Evolutionary conservation across 306 rosid genomes (phyloP).

Genomic region (Erythrophleum fordii): DNA sequence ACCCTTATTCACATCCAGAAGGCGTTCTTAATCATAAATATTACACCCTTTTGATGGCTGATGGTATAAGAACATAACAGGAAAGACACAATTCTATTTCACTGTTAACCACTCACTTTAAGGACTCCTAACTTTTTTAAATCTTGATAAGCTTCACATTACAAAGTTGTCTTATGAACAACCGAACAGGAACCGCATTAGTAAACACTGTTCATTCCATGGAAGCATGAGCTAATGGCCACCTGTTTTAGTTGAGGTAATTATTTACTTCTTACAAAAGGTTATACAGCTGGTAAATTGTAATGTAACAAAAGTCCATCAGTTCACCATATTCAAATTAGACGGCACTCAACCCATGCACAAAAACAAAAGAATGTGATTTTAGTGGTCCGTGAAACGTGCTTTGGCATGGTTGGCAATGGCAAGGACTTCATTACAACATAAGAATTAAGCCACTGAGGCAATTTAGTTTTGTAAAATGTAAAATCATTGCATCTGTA

Average conservation of each 20-base stretch:
- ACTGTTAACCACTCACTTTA: constrained; percentile 11
- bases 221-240: constrained; percentile 11
- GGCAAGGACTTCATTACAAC: background rate
- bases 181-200: constrained; percentile 21
- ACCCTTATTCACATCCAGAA: constrained; percentile 22
- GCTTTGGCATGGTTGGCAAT: background rate
- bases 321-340: constrained; percentile 22
- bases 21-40: constrained; percentile 20
- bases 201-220: constrained; percentile 8
- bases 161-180: constrained; percentile 7
- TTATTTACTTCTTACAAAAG: constrained; percentile 18
- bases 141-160: constrained; percentile 1
- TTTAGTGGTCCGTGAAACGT: constrained; percentile 19
- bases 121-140: constrained; percentile 15
- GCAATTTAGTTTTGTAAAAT: background rate
- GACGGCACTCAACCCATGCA: background rate
- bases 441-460: constrained; percentile 13
- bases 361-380: constrained; percentile 22
- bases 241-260: constrained; percentile 12
- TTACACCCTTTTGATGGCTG: background rate
- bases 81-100: background rate
- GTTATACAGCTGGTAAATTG: constrained; percentile 25
- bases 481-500: background rate
- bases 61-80: constrained; percentile 23
- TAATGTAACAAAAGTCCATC: constrained; percentile 14